Base-by-base conservation (phyloP, 768 basidiomycete species). In the Termitomyces eurrhizus region DNA sequence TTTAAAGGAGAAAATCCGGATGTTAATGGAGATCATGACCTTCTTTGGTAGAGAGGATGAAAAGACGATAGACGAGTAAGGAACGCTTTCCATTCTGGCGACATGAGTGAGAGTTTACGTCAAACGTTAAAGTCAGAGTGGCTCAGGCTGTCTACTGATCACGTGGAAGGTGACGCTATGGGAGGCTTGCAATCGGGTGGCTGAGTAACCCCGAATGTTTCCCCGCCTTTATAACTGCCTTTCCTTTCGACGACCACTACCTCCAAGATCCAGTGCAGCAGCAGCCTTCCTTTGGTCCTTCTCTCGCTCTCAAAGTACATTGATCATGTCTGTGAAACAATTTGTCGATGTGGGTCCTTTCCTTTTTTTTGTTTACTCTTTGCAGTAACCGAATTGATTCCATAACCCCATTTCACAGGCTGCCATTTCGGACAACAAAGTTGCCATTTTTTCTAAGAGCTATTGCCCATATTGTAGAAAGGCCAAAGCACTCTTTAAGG, bases 381-480 rank as follows among this genome's bases (percentile, higher is more conserved):
- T 13, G n/a, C 7, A 8, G 21, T 60, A 33, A 9, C 12, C 50
- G 33, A 45, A 50, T 52, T 53, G 60, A 59, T 57, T 36, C 1
- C 29, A 57, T n/a, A 59, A 46, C 37, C 29, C 36, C n/a, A n/a
- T 33, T 42, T 14, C 37, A 21, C 67, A 88, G 83, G 61, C 65
- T 44, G 70, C 77, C 29, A 84, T 89, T 62, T 60, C 68, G 4
- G 69, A 75, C 16, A 76, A 85, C 77, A 80, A 79, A 63, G 75
- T 87, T 48, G 74, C 76, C 48, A 79, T 87, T 50, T 88, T 88
- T 68, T 85, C 86, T 42, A 89, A 88, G 74, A 69, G 75, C 7
- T 78, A 66, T 45, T 89, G 87, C 69, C 80, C 80, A 6, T 84
- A 75, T 68, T 84, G 83, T 75, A 72, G 58, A 52, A 66, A 62